Percentiles rank a stretch among this genome's conserved stretches.
These are phyloP conservation scores for Ophiorrhiza pumila DNA, from an alignment of 257 asterid species.

Conservation along the genomic window DNA sequence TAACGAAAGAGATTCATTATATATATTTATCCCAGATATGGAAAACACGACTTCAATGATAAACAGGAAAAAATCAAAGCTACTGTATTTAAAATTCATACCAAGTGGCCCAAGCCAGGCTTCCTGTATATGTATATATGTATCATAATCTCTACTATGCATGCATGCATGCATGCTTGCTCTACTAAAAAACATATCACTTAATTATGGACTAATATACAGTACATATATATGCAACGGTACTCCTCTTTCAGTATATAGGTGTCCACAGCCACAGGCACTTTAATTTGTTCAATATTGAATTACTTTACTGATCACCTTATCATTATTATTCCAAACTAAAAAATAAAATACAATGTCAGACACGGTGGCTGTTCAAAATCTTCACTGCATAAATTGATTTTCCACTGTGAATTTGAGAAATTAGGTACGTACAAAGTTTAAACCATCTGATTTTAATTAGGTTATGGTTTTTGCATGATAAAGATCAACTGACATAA, in stretches of 20 bases:
- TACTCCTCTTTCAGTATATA: too few species aligned
- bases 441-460: not conserved
- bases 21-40: slow-evolving; percentile 32
- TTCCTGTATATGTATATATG: slow-evolving; percentile 19
- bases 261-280: too few species aligned
- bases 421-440: not conserved
- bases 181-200: slow-evolving; percentile 42
- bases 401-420: not conserved
- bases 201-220: too few species aligned
- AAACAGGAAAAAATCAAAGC: slow-evolving; percentile 26
- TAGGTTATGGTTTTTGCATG: not conserved
- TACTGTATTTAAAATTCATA: slow-evolving; percentile 24
- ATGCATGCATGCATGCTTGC: slow-evolving; percentile 82
- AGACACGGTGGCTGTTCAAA: too few species aligned
- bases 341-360: too few species aligned
- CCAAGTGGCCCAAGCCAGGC: slow-evolving; percentile 35
- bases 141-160: slow-evolving; percentile 30
- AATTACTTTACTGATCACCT: too few species aligned
- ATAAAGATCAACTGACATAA: not conserved
- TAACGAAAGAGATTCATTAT: slow-evolving; percentile 16
- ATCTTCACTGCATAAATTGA: too few species aligned
- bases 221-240: too few species aligned
- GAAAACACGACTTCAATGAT: slow-evolving; percentile 59
- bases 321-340: too few species aligned
- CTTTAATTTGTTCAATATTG: too few species aligned